Conservation (phyloP, 768 basidiomycete species). For the Kwoniella botswanensis region DNA sequence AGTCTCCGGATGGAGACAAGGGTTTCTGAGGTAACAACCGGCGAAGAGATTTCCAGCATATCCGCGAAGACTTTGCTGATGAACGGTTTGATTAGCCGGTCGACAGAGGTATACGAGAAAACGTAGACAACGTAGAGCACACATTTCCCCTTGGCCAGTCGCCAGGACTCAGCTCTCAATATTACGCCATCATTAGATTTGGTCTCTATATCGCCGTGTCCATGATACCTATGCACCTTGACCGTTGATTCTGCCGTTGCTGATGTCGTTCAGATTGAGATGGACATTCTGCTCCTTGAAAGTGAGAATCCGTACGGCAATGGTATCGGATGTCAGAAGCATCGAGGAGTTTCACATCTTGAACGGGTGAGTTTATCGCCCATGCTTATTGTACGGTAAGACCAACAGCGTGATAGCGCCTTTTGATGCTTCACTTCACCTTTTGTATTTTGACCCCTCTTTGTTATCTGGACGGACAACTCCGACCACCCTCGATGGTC, state of each 20-base stretch:
- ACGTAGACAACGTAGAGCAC: too few relatives aligned
- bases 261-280: neutral
- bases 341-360: too few relatives aligned
- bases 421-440: too few relatives aligned
- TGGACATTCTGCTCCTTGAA: neutral
- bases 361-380: too few relatives aligned
- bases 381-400: too few relatives aligned
- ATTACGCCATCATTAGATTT: neutral
- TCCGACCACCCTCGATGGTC: too few relatives aligned
- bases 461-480: too few relatives aligned
- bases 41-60: neutral
- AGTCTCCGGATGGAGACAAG: neutral
- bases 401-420: too few relatives aligned
- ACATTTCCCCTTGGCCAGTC: neutral
- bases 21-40: neutral
- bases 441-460: too few relatives aligned
- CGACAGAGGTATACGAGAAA: neutral
- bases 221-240: neutral
- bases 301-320: too few relatives aligned
- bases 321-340: too few relatives aligned
- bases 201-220: neutral
- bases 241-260: neutral
- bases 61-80: slow-evolving; percentile 1
- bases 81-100: neutral
- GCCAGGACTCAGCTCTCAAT: slow-evolving; percentile 1